Base-by-base conservation (phyloP, 2,329 filamentous ascomycete species). In the Nemania abortiva region DNA sequence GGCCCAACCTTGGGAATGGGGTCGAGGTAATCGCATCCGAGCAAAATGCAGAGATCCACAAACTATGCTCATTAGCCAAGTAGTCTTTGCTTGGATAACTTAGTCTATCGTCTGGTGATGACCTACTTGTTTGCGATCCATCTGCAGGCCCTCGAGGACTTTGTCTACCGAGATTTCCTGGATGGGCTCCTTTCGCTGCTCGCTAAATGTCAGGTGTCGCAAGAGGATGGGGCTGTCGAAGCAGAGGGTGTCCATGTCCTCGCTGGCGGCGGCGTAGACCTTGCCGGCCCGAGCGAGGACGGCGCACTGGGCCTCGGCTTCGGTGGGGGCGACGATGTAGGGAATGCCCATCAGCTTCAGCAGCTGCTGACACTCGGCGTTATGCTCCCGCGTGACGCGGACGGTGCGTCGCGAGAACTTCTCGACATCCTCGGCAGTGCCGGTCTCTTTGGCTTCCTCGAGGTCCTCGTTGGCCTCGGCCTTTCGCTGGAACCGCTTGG, bases 161-260 rank as follows among this genome's bases (percentile, higher is more conserved):
- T 92, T 94, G 76, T 94, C 91, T 18, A 98, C 83, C 76, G 93
- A 91, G 59, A 99, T 97, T 81, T 99, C 96, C 77, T 97, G 95
- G 74, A 99, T 98, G 0, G 96, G 96, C 80, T 98, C 95, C 82
- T 99, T 99, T 72, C 95, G 89, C 84, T 97, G 94, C 84, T 99
- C 96, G 78, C 94, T 97, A 81, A 98, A 98, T 1, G 96, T 99
- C 72, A 99, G 87, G 82, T 99, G 95, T 58, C 96, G 89, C 72
- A 99, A 84, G 55, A 99, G 84, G 68, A 99, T 95, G 0, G 96
- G 96, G 60, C 95, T 88, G 77, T 98, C 90, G 81, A 99, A 99
- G 77, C 95, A 98, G 64, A 99, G 84, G 0, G 96, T 99, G 79
- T 99, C 96, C 96, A 99, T 99, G 82, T 99, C 96, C 82, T 99